phyloP scores from a whole-genome alignment of 768 basidiomycete genomes.

The Calvatia gigantea region DNA sequence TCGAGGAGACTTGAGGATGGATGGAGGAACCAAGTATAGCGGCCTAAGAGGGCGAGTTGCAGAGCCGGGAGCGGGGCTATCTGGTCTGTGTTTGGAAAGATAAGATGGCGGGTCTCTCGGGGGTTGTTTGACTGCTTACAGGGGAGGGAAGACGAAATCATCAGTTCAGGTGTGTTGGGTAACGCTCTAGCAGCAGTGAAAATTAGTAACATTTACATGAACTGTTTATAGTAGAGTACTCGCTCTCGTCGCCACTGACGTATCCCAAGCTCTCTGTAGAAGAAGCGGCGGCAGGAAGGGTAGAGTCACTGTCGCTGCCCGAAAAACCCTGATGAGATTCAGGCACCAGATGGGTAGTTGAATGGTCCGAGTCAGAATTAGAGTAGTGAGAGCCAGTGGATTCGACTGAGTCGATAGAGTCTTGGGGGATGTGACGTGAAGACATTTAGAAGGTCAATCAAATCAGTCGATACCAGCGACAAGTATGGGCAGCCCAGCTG shows the following conservation, averaged over 20 bases:
- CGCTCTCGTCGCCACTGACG: slow-evolving; percentile 7
- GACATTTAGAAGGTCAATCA: not conserved
- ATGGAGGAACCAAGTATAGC: not conserved
- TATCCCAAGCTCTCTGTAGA: slow-evolving; percentile 5
- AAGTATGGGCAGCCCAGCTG: slow-evolving; percentile 3
- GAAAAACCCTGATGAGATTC: not conserved
- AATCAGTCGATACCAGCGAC: slow-evolving; percentile 9
- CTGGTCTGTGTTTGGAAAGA: not conserved
- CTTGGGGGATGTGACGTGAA: not conserved
- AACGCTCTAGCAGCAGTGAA: not conserved
- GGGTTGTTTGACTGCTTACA: not conserved
- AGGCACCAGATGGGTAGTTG: not conserved
- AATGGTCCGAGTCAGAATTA: not conserved
- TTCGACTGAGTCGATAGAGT: not conserved
- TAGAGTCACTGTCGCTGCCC: not conserved
- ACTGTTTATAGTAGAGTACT: not conserved
- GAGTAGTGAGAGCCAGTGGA: not conserved
- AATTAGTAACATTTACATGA: not conserved
- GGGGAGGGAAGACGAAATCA: not conserved
- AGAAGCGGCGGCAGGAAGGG: not conserved
- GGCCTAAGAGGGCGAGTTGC: not conserved
- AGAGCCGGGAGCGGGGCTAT: not conserved
- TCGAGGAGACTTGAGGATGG: slow-evolving; percentile 1
- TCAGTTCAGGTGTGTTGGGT: not conserved
- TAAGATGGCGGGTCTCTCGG: not conserved